Evolutionary conservation across 164 flowering plant genomes (phyloP), one percentile per base, ranked within the genome.

Genomic region (Amborella trichopoda): DNA sequence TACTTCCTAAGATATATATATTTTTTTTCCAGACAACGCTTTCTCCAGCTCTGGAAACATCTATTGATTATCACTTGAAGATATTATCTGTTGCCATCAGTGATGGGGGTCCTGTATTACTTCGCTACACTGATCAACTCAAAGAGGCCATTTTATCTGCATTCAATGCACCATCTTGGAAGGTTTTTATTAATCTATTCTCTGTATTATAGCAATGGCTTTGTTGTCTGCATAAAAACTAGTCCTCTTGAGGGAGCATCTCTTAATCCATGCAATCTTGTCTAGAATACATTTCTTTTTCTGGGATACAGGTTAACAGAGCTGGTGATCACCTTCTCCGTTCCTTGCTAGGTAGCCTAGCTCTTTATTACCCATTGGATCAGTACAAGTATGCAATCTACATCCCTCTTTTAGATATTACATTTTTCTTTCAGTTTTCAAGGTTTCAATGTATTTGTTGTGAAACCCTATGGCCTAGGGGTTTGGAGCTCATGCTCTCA

Each of bases 91-190:
- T 80, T 68, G 83, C 94, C 34, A 77, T 93, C 60, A 82, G 75
- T 62, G 87, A 80, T 77, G 93, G 82, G 55, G 99, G 99, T 50
- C 73, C 81, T 37, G 63, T 74, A 28, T 77, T 93, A 44, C 80
- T 93, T 19, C 68, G 48, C 16, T 81, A 66, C 69, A 74, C 50
- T 68, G 77, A 81, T 53, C 82, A 75, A 48, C 62, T 93, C 46
- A 75, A 74, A 53, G 96, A 87, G 70, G 87, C 71, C 41, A 80
- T 93, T 21, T 6, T 41, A 28, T 68, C 80, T 37, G 85, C 91
- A 12, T 84, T 93, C 74, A 81, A 87, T 33, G 91, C 84, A 23
- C 81, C 94, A 34, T 93, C 96, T 45, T 93, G 99, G 99, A 93
- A 93, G 96, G 96, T 93, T 49, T 22, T 41, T 43, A 30, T 24